Percentiles rank a stretch among this genome's conserved stretches.
Evolutionary conservation across 2,329 filamentous ascomycete genomes (phyloP).

Genomic region (Knoxdaviesia capensis): DNA sequence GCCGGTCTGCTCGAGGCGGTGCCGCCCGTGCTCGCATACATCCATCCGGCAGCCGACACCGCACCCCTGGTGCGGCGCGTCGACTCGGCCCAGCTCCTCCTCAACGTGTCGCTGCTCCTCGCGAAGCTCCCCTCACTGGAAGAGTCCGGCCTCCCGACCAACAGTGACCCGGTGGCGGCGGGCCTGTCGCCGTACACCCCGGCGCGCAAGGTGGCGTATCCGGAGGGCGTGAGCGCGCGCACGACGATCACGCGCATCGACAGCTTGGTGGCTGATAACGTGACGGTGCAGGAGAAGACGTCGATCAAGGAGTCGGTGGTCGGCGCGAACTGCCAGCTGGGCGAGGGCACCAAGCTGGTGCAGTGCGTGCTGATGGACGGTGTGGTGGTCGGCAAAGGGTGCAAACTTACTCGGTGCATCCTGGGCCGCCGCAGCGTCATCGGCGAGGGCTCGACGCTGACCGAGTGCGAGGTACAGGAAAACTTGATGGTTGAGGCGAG

Average conservation of each 20-base stretch:
- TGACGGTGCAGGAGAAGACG: slow-evolving; percentile 69
- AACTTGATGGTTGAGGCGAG: slow-evolving; percentile 68
- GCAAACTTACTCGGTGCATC: slow-evolving; percentile 72
- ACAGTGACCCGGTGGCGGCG: slow-evolving; percentile 10
- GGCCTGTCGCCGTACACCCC: slow-evolving; percentile 57
- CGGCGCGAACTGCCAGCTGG: slow-evolving; percentile 71
- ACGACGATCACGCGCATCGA: slow-evolving; percentile 70
- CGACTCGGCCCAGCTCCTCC: slow-evolving; percentile 65
- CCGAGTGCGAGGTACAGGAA: slow-evolving; percentile 83
- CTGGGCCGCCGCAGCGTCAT: slow-evolving; percentile 64
- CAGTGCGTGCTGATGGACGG: slow-evolving; percentile 88
- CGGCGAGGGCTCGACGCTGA: slow-evolving; percentile 62
- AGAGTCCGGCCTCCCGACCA: slow-evolving; percentile 24
- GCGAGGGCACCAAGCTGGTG: slow-evolving; percentile 66
- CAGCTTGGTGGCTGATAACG: slow-evolving; percentile 71
- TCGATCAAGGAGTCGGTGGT: slow-evolving; percentile 88
- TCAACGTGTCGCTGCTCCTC: slow-evolving; percentile 65
- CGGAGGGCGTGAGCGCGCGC: slow-evolving; percentile 58
- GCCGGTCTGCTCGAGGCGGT: slow-evolving; percentile 18
- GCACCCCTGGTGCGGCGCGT: slow-evolving; percentile 64
- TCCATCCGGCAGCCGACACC: slow-evolving; percentile 39
- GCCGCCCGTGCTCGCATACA: slow-evolving; percentile 62
- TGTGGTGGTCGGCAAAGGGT: slow-evolving; percentile 64
- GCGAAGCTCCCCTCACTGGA: slow-evolving; percentile 63
- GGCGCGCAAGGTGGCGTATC: slow-evolving; percentile 60